These are phyloP conservation scores for Aphanomyces stellatus DNA, from an alignment of 352 stramenopile genomes.

Conservation along the genomic window DNA sequence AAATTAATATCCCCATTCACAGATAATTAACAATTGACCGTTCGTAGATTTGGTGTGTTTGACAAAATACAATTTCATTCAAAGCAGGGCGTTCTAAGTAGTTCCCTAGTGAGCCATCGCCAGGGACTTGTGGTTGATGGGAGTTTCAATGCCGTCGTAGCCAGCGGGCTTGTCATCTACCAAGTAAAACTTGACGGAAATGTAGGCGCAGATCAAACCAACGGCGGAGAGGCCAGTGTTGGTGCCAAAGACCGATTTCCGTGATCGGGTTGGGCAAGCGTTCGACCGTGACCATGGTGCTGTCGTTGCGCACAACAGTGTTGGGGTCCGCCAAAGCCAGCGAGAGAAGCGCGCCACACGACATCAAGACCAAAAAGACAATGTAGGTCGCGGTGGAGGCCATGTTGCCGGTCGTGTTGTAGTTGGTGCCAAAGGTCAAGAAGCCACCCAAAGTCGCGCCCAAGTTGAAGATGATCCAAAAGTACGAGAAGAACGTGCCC, in stretches of 20 bases:
- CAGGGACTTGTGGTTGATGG: too few relatives aligned
- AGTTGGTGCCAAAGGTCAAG: constrained; percentile 48
- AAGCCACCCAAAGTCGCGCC: constrained; percentile 45
- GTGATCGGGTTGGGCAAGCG: not conserved
- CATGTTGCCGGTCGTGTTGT: constrained; percentile 4
- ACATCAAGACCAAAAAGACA: constrained; percentile 50
- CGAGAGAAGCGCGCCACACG: constrained; percentile 32
- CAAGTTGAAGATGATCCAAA: constrained; percentile 82
- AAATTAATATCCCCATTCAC: too few relatives aligned
- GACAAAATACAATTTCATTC: too few relatives aligned
- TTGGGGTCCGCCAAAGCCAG: constrained; percentile 29
- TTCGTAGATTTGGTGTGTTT: too few relatives aligned
- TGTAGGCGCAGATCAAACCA: not conserved
- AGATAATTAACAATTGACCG: too few relatives aligned
- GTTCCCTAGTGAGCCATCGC: too few relatives aligned
- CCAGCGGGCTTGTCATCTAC: too few relatives aligned
- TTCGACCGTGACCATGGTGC: constrained; percentile 14
- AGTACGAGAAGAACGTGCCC: constrained; percentile 47
- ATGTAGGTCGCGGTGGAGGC: constrained; percentile 35
- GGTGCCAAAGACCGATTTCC: constrained; percentile 25
- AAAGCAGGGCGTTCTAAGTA: too few relatives aligned
- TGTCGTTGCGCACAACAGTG: constrained; percentile 26
- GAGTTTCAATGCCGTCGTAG: too few relatives aligned
- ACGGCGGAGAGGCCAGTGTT: constrained; percentile 30
- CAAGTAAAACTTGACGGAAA: not conserved